These are phyloP conservation scores for Dactylellina haptotyla DNA, from an alignment of 2,329 filamentous ascomycete species.

Conservation along the genomic window DNA sequence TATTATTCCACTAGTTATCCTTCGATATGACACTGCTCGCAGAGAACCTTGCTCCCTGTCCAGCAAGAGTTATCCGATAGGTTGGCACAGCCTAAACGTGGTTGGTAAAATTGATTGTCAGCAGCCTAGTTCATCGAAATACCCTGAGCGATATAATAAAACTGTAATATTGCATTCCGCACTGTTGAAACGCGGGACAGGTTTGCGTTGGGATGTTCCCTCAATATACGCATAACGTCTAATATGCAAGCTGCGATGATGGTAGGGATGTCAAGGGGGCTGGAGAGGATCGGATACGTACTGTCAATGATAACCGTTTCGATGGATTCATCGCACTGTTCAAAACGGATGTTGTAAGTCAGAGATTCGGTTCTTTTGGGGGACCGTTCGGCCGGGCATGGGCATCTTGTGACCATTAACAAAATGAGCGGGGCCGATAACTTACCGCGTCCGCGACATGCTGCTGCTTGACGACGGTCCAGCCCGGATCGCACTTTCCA, in stretches of 20 bases:
- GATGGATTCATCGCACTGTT: conserved; percentile 28
- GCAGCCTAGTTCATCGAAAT: conserved; percentile 7
- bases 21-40: conserved; percentile 23
- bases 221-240: conserved; percentile 5
- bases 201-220: conserved; percentile 1
- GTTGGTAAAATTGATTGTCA: conserved; percentile 18
- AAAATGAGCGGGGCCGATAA: not conserved
- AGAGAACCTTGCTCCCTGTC: conserved; percentile 29
- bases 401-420: not conserved
- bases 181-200: conserved; percentile 23
- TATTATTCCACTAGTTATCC: not conserved
- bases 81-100: conserved; percentile 29
- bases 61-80: conserved; percentile 37
- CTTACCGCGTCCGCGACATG: conserved; percentile 12
- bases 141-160: conserved; percentile 32
- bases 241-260: conserved; percentile 7
- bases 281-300: conserved; percentile 12
- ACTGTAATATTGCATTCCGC: conserved; percentile 18
- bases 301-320: conserved; percentile 27
- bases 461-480: conserved; percentile 17
- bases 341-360: not conserved
- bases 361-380: not conserved
- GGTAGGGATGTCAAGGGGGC: not conserved
- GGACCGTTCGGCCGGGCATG: not conserved
- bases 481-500: conserved; percentile 28